These are phyloP conservation scores for Thielaviopsis ethacetica DNA, from an alignment of 2,329 filamentous ascomycete species.

Conservation along the genomic window DNA sequence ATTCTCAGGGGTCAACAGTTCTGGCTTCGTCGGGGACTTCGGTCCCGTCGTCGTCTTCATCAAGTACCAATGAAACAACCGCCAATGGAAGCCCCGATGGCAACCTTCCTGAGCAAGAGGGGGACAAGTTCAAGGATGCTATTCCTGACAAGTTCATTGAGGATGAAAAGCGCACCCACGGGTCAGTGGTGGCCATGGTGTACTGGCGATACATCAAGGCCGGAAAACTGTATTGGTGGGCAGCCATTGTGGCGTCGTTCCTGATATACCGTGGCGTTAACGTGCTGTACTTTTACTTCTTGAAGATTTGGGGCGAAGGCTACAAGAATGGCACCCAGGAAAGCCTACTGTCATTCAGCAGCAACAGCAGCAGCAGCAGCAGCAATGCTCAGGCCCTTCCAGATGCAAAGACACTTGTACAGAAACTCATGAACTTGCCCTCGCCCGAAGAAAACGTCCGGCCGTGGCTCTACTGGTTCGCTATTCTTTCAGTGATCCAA, in stretches of 20 bases:
- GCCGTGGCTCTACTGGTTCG: conserved; percentile 61
- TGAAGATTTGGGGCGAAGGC: conserved; percentile 76
- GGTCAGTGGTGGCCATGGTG: conserved; percentile 56
- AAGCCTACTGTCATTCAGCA: neutral
- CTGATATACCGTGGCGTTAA: conserved; percentile 45
- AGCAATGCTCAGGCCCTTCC: neutral
- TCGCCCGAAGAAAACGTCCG: conserved; percentile 45
- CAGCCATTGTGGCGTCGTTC: conserved; percentile 44
- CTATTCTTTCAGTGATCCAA: conserved; percentile 45
- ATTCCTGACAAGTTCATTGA: conserved; percentile 63
- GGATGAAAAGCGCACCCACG: conserved; percentile 57
- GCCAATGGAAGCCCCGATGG: neutral
- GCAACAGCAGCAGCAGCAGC: neutral
- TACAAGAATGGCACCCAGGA: conserved; percentile 25
- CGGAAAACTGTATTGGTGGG: conserved; percentile 61
- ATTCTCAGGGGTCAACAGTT: neutral
- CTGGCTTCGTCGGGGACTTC: neutral
- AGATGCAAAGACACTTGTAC: neutral
- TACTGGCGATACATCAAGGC: conserved; percentile 80
- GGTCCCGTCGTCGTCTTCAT: neutral
- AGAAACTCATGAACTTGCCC: conserved; percentile 7
- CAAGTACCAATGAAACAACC: neutral
- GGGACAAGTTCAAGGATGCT: conserved; percentile 19
- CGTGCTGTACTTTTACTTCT: conserved; percentile 58
- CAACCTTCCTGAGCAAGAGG: neutral